Base-by-base conservation (phyloP, 225 moss, liverwort and hornwort genomes). In the Marchantia polymorpha region DNA sequence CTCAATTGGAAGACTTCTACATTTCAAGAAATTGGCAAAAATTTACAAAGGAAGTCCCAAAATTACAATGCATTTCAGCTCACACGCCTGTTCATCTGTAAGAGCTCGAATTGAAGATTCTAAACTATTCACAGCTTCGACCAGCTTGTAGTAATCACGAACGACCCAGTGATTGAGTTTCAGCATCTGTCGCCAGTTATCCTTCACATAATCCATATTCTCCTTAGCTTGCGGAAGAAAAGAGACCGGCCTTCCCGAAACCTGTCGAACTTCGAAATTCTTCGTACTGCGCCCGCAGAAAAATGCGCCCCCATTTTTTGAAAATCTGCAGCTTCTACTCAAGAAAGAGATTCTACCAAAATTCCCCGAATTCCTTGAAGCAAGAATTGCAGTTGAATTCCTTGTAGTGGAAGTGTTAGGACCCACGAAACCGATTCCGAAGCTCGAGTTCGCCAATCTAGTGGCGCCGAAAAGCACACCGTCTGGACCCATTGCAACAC, bases 111-210 rank as follows among this genome's bases (percentile, higher is more conserved):
- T 84, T 30, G 75, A 81, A 11, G 80, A 52, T 55, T 99, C 99
- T 82, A 92, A 80, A 78, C 75, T 84, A 73, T 91, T 99, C 72
- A 95, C 99, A 16, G 90, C 89, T 54, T 86, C 76, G 73, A 95
- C 95, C 52, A 99, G 86, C 83, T 91, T 88, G 16, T 86, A 86
- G 76, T 99, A 99, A 47, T 99, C 95, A 53, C 83, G 88, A 22
- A 99, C 95, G 69, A 99, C 91, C 99, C 95, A 95, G 58, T 93
- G 85, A 53, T 99, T 95, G 55, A 99, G 83, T 76, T 85, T 93
- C 73, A 93, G 85, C 69, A 82, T 90, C 64, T 91, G 90, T 79
- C 85, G 85, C 87, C 89, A 64, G 64, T 87, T 89, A n/a, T 84
- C 83, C 66, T 88, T 90, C 19, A 86, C 48, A 64, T 89, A 88